Percentiles rank a stretch among this genome's conserved stretches.
Evolutionary conservation across 768 basidiomycete species (phyloP).

Genomic region (Jaapia argillacea): DNA sequence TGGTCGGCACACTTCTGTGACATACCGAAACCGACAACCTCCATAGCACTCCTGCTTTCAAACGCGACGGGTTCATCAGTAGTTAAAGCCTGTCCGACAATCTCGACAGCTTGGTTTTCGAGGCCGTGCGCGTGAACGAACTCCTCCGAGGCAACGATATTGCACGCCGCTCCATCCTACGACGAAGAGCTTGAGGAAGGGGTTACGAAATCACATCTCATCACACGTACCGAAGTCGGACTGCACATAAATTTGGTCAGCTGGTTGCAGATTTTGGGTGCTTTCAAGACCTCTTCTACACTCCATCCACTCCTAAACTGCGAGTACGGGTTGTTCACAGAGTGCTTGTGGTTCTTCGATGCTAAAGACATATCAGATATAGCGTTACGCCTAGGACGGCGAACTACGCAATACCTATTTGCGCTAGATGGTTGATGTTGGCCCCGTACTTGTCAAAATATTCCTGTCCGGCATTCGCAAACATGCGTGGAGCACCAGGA

Average conservation of each 20-base stretch:
- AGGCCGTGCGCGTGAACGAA: slow-evolving; percentile 65
- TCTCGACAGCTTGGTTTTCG: slow-evolving; percentile 83
- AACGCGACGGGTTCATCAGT: slow-evolving; percentile 63
- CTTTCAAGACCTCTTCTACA: slow-evolving; percentile 55
- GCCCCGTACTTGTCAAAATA: slow-evolving; percentile 72
- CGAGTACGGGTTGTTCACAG: slow-evolving; percentile 75
- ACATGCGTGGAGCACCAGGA: slow-evolving; percentile 63
- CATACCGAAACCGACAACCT: slow-evolving; percentile 77
- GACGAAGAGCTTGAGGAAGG: no score
- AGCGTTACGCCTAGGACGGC: background rate
- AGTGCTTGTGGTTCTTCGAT: slow-evolving; percentile 79
- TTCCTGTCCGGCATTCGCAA: slow-evolving; percentile 63
- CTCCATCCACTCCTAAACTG: slow-evolving; percentile 79
- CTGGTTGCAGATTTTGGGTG: slow-evolving; percentile 61
- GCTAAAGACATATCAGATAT: slow-evolving; percentile 27
- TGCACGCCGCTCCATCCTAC: slow-evolving; percentile 69
- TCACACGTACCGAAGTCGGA: slow-evolving; percentile 54
- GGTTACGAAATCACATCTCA: no score
- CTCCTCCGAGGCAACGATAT: slow-evolving; percentile 67
- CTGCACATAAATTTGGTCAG: slow-evolving; percentile 84
- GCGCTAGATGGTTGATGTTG: slow-evolving; percentile 54
- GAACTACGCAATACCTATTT: slow-evolving; percentile 44
- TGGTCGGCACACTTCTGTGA: slow-evolving; percentile 56
- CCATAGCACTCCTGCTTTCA: slow-evolving; percentile 63
- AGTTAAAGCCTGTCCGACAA: slow-evolving; percentile 52